phyloP scores from a whole-genome alignment of 768 basidiomycete genomes.

The Tricholoma terreum region DNA sequence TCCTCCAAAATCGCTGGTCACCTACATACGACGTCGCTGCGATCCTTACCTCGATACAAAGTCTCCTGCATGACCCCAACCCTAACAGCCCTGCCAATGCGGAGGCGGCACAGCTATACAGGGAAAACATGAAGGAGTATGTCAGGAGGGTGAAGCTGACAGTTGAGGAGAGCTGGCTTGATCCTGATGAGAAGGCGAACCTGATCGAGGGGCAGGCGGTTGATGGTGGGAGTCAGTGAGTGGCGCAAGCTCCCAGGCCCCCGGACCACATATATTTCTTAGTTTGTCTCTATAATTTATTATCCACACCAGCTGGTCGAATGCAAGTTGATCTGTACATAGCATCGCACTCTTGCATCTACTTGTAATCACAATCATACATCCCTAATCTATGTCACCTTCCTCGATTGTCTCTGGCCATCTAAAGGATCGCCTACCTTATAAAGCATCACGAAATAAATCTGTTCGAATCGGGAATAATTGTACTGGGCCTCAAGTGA shows the following conservation, averaged over 20 bases:
- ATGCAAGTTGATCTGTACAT: not conserved
- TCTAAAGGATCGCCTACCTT: not conserved
- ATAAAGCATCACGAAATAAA: too few species aligned
- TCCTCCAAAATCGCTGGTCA: slow-evolving; percentile 97
- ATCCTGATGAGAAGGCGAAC: slow-evolving; percentile 63
- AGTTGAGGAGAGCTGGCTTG: slow-evolving; percentile 94
- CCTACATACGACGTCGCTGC: slow-evolving; percentile 99
- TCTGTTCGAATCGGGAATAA: too few species aligned
- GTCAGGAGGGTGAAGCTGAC: slow-evolving; percentile 89
- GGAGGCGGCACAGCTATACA: slow-evolving; percentile 93
- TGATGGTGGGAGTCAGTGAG: slow-evolving; percentile 1
- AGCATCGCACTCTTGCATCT: not conserved
- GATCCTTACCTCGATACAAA: slow-evolving; percentile 95
- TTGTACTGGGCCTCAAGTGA: too few species aligned
- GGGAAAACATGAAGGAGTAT: slow-evolving; percentile 99
- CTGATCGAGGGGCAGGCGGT: not conserved
- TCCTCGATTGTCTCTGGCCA: not conserved
- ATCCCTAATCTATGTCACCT: not conserved
- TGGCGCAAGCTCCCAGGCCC: not conserved
- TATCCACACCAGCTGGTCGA: not conserved
- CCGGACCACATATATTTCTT: not conserved
- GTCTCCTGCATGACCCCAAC: slow-evolving; percentile 94
- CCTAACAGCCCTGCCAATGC: slow-evolving; percentile 98
- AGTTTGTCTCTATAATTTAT: not conserved
- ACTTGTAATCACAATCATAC: not conserved